Percentiles rank a stretch among this genome's conserved stretches.
These are phyloP conservation scores for Pleurostoma richardsiae DNA, from an alignment of 2,329 filamentous ascomycete genomes.

Conservation along the genomic window DNA sequence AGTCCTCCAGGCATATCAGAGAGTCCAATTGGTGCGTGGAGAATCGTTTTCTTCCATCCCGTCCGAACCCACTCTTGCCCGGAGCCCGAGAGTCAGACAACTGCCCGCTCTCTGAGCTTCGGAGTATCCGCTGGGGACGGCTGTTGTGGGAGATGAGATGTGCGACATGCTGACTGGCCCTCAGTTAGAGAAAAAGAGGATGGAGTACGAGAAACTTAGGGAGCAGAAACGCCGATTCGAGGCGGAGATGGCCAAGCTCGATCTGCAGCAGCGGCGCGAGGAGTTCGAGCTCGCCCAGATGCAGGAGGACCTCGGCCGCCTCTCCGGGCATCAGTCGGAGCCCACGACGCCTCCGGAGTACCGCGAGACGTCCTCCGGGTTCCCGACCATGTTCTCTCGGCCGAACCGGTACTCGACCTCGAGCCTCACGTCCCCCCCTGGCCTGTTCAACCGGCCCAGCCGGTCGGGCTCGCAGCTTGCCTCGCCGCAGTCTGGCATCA, in stretches of 20 bases:
- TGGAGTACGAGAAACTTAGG: conserved; percentile 85
- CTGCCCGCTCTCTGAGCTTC: too few species aligned
- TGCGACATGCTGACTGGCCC: too few species aligned
- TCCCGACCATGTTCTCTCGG: conserved; percentile 74
- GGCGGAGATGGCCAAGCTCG: conserved; percentile 84
- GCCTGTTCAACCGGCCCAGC: conserved; percentile 66
- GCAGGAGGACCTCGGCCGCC: conserved; percentile 68
- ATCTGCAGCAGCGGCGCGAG: conserved; percentile 77
- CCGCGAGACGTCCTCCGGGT: conserved; percentile 64
- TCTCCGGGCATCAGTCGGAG: conserved; percentile 78
- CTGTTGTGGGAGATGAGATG: too few species aligned
- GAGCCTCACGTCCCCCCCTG: conserved; percentile 77
- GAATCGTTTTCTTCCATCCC: background rate
- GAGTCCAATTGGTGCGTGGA: conserved; percentile 69
- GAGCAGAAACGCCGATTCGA: conserved; percentile 88
- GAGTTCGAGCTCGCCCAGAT: conserved; percentile 82
- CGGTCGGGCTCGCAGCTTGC: conserved; percentile 76
- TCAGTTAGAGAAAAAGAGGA: conserved; percentile 88
- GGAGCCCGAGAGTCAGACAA: background rate
- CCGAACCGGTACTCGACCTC: conserved; percentile 87
- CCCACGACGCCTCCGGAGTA: conserved; percentile 96
- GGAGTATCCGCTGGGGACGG: too few species aligned
- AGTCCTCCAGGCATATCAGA: conserved; percentile 54
- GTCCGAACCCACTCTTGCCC: background rate
- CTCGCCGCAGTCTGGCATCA: conserved; percentile 65